Percentiles rank a stretch among this genome's conserved stretches.
phyloP scores from a whole-genome alignment of 257 asterid species.

The Anisodus tanguticus region DNA sequence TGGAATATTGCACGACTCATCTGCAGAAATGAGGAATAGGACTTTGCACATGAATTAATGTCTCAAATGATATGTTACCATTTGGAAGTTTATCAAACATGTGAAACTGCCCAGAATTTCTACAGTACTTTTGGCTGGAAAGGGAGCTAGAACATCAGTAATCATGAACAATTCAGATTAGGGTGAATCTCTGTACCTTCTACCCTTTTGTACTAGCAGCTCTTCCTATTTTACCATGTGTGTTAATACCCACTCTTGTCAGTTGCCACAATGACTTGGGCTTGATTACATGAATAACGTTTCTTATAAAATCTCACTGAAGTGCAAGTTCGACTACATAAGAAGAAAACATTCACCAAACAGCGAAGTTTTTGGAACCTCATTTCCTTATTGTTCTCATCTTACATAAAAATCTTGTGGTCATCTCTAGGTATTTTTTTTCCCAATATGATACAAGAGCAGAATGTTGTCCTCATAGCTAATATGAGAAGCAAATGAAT shows the following conservation, averaged over 20 bases:
- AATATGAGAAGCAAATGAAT: neutral
- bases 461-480: neutral
- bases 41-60: neutral
- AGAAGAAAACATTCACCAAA: constrained; percentile 11
- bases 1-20: constrained; percentile 17
- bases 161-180: neutral
- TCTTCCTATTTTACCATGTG: neutral
- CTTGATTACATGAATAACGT: no score
- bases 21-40: neutral
- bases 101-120: constrained; percentile 24
- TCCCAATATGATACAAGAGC: neutral
- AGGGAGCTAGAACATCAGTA: constrained; percentile 14
- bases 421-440: constrained; percentile 24
- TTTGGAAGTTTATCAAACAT: constrained; percentile 15
- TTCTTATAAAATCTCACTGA: neutral
- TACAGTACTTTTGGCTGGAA: neutral
- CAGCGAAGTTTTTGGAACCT: neutral
- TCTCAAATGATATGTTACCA: constrained; percentile 3
- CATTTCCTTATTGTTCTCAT: neutral
- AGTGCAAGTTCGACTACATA: neutral
- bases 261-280: no score
- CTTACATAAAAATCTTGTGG: neutral
- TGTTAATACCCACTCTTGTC: no score
- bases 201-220: constrained; percentile 19
- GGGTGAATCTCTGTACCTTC: constrained; percentile 13